Base-by-base conservation (phyloP, 805 yeast genomes). In the Kazachstania africana region DNA sequence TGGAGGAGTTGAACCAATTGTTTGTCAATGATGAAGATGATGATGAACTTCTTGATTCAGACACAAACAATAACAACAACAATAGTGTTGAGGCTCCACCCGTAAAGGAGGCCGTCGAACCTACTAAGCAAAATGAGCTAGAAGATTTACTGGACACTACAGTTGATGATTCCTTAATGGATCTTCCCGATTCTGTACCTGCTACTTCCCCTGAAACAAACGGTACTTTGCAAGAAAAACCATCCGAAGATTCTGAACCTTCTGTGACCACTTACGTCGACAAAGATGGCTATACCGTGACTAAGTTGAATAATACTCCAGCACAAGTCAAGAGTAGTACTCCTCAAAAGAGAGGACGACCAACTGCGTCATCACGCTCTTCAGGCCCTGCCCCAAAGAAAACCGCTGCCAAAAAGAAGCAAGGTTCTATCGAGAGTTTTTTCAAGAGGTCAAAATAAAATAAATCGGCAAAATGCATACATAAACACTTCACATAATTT, bases 241-340 rank as follows among this genome's bases (percentile, higher is more conserved):
- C 12, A 14, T n/a, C n/a, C n/a, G 36, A 12, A 17, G 26, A 21
- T n/a, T 24, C n/a, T n/a, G 38, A 34, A 33, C 38, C 33, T 13
- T 34, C 35, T 16, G 16, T 34, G 6, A 28, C 16, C 9, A 37
- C 47, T 1, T 49, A 43, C 26, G 41, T 50, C 3, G 60, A 55
- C 30, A 52, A 52, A 10, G 60, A 55, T 16, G 60, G 60, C 6
- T 55, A 52, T 33, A 47, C 44, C 19, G 58, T 55, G 9, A 53
- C 58, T 4, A 44, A 43, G n/a, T n/a, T n/a, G 33, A 45, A 23
- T 20, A 40, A 38, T 5, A 27, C 42, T 5, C 32, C 45, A 18
- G 30, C 44, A 19, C 22, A 19, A 19, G 22, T 10, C 22, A 19
- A 19, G 22, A 19, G 22, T 19, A 19, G 22, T 19, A 19, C 22